These are phyloP conservation scores for Sanghuangporus sanghuang DNA, from an alignment of 1,284 basidiomycete genomes.

Conservation along the genomic window DNA sequence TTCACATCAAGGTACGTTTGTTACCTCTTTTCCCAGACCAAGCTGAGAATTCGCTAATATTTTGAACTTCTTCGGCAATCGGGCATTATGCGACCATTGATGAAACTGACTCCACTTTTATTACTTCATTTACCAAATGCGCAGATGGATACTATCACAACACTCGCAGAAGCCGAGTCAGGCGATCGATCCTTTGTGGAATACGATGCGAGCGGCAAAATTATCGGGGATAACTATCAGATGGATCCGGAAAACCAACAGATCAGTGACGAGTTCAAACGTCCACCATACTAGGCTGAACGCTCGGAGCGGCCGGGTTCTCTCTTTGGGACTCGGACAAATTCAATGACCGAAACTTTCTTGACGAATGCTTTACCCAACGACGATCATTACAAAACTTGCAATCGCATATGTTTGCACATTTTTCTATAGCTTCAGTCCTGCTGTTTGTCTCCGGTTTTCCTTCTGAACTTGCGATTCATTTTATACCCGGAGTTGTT, in stretches of 20 bases:
- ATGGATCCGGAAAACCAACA: constrained; percentile 16
- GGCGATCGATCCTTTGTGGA: constrained; percentile 16
- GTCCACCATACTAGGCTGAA: constrained; percentile 13
- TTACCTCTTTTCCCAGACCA: background rate
- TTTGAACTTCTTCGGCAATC: background rate
- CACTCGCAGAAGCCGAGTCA: constrained; percentile 13
- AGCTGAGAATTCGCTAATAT: background rate
- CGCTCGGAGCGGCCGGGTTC: no score
- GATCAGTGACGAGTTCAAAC: constrained; percentile 19
- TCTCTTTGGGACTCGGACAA: no score
- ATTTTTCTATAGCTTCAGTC: no score
- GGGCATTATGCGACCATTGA: background rate
- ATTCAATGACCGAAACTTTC: no score
- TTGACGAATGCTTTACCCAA: no score
- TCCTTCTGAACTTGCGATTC: no score
- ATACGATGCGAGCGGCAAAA: constrained; percentile 17
- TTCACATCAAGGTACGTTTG: constrained; percentile 17
- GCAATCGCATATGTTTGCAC: no score
- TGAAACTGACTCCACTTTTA: background rate
- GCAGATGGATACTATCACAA: constrained; percentile 18
- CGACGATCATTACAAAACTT: no score
- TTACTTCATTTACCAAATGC: background rate
- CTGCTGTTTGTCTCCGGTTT: no score
- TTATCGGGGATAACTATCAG: constrained; percentile 14
- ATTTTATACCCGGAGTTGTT: no score